Conservation (phyloP, 2,329 filamentous ascomycete species). For the Alternaria triticimaculans region DNA sequence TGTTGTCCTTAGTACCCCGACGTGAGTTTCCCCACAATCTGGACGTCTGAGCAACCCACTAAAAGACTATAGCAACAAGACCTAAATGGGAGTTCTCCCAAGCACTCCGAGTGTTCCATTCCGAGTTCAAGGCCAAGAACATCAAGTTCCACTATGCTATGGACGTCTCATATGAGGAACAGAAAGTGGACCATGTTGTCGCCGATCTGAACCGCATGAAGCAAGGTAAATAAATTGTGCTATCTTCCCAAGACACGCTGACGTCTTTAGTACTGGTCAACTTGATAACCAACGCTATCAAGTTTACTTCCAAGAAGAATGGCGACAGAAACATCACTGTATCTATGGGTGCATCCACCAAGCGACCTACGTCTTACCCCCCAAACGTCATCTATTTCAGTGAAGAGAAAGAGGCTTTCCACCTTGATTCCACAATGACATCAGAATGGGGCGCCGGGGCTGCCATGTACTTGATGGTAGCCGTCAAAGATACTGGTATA, state of each 20-base stretch:
- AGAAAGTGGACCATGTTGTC: constrained; percentile 48
- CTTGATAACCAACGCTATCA: constrained; percentile 56
- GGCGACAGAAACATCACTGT: constrained; percentile 50
- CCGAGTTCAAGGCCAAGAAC: constrained; percentile 48
- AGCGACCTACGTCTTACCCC: constrained; percentile 51
- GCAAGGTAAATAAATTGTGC: constrained; percentile 29
- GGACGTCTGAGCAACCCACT: neutral
- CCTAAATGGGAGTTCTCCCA: constrained; percentile 49
- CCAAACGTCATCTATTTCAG: constrained; percentile 55
- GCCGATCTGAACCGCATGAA: constrained; percentile 48
- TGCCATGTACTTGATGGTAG: constrained; percentile 52
- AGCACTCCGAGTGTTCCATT: constrained; percentile 50
- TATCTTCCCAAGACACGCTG: neutral
- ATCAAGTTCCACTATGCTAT: constrained; percentile 50
- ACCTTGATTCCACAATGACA: constrained; percentile 51
- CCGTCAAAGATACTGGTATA: constrained; percentile 53
- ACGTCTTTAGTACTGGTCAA: constrained; percentile 48
- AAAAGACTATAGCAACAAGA: constrained; percentile 28
- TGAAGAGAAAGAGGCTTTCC: constrained; percentile 43
- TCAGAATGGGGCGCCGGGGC: constrained; percentile 52
- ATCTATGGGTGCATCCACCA: constrained; percentile 48
- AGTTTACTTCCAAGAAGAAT: constrained; percentile 53
- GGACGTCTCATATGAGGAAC: constrained; percentile 50
- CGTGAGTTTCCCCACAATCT: constrained; percentile 22
- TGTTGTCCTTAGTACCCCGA: constrained; percentile 46